Evolutionary conservation across 345 rosid genomes (phyloP), one percentile per base, ranked within the genome.

Genomic region (Luvunga scandens): DNA sequence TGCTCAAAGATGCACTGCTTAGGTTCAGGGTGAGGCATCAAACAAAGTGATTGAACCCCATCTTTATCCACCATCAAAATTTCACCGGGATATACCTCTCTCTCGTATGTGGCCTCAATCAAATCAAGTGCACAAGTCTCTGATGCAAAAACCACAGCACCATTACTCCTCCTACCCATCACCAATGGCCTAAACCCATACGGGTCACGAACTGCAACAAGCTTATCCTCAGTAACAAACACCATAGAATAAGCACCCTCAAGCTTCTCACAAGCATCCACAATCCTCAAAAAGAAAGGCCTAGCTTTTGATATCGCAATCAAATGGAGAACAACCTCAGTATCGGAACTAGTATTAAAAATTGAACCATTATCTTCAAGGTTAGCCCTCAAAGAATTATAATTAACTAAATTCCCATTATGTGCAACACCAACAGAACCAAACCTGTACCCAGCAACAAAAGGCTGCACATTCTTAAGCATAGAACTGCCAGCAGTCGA

Each of bases 101-200:
- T 85, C 81, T 92, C 98, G 55, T 93, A 96, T 0, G 93, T 89
- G 0, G 99, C 99, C 81, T 96, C 99, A 34, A 96, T 96, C 83
- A 96, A 88, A 82, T 96, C 99, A 66, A 94, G 99, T 28, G 99
- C 99, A 66, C 99, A 96, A 66, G 98, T 96, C 82, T 96, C 99
- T 0, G 98, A 96, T 13, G 99, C 99, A 19, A 95, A 92, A 45
- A 93, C 97, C 39, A 94, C 87, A 71, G 97, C 94, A 4, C 98
- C 99, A 38, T 94, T 96, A 61, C 97, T 94, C 86, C 97, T 90
- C 88, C 94, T 88, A 30, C 99, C 98, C 98, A 94, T 94, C 38
- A 95, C 98, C 73, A 95, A 80, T 0, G 99, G 99, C 70, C 99
- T 86, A 83, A 95, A 95, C 66, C 99, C 99, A 65, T 9, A 81